Conservation (phyloP, 805 yeast species). For the Pichia membranifaciens region DNA sequence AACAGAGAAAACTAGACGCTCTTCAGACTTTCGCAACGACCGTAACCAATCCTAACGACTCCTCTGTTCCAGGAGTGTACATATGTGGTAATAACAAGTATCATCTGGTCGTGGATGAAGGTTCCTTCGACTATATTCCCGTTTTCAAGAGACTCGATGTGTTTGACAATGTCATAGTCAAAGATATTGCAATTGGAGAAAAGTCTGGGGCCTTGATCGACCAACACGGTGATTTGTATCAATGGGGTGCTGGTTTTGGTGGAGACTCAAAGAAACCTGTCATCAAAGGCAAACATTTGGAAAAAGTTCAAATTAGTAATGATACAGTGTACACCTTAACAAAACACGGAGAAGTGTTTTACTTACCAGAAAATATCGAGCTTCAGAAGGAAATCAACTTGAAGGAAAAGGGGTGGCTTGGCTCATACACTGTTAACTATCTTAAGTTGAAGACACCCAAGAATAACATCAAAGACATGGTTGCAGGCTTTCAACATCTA, state of each 20-base stretch:
- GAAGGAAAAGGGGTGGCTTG: slow-evolving; percentile 15
- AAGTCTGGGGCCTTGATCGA: slow-evolving; percentile 54
- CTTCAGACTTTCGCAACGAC: slow-evolving; percentile 18
- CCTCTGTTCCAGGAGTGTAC: slow-evolving; percentile 52
- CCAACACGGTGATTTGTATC: slow-evolving; percentile 63
- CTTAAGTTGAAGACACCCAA: slow-evolving; percentile 15
- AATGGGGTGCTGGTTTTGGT: slow-evolving; percentile 52
- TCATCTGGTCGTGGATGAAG: slow-evolving; percentile 28
- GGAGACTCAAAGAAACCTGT: slow-evolving; percentile 29
- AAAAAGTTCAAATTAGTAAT: slow-evolving; percentile 44
- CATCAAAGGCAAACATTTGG: slow-evolving; percentile 42
- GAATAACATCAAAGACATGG: slow-evolving; percentile 33
- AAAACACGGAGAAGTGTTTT: slow-evolving; percentile 40
- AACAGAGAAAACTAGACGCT: slow-evolving; percentile 17
- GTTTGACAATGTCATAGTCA: slow-evolving; percentile 57
- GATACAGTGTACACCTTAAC: slow-evolving; percentile 47
- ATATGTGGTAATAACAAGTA: slow-evolving; percentile 54
- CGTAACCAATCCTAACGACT: slow-evolving; percentile 32
- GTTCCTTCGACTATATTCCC: slow-evolving; percentile 27
- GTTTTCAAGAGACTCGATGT: slow-evolving; percentile 55
- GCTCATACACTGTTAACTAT: slow-evolving; percentile 14
- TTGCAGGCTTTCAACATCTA: slow-evolving; percentile 64
- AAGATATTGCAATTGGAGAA: slow-evolving; percentile 49
- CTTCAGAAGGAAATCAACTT: slow-evolving; percentile 16
- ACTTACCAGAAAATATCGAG: slow-evolving; percentile 28